Percentiles rank a stretch among this genome's conserved stretches.
Evolutionary conservation across 1,284 basidiomycete genomes (phyloP).

Genomic region (Kwoniella shivajii): DNA sequence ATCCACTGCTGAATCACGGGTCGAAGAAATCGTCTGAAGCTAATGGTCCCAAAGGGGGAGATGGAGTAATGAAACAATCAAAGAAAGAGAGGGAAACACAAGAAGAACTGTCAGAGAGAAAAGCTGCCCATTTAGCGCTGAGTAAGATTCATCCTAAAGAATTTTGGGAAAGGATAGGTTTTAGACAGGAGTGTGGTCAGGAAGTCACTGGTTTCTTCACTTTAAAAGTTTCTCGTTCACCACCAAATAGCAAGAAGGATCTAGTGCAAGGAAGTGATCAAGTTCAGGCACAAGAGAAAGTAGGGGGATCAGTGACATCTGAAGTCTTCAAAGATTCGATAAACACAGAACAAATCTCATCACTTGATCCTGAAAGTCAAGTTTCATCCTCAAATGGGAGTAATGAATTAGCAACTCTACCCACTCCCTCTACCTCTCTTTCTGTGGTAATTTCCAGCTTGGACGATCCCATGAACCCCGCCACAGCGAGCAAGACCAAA

Average conservation of each 20-base stretch:
- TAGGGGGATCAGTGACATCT: no score
- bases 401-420: background rate
- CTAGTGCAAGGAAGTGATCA: no score
- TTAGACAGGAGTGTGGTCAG: conserved; percentile 85
- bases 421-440: background rate
- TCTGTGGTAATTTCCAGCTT: no score
- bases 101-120: conserved; percentile 51
- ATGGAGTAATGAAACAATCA: conserved; percentile 22
- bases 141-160: conserved; percentile 61
- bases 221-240: conserved; percentile 52
- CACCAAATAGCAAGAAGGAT: no score
- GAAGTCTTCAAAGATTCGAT: background rate
- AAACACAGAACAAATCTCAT: no score
- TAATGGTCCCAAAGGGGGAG: no score
- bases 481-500: no score
- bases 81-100: conserved; percentile 44
- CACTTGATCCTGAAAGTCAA: background rate
- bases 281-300: no score
- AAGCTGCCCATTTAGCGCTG: conserved; percentile 53
- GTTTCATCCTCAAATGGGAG: background rate
- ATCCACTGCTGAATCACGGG: background rate
- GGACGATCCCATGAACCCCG: conserved; percentile 29
- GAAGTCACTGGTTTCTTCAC: conserved; percentile 88
- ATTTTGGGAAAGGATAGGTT: conserved; percentile 94
- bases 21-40: no score